Evolutionary conservation across 768 basidiomycete species (phyloP).

Genomic region (Leccinum disarticulatum): DNA sequence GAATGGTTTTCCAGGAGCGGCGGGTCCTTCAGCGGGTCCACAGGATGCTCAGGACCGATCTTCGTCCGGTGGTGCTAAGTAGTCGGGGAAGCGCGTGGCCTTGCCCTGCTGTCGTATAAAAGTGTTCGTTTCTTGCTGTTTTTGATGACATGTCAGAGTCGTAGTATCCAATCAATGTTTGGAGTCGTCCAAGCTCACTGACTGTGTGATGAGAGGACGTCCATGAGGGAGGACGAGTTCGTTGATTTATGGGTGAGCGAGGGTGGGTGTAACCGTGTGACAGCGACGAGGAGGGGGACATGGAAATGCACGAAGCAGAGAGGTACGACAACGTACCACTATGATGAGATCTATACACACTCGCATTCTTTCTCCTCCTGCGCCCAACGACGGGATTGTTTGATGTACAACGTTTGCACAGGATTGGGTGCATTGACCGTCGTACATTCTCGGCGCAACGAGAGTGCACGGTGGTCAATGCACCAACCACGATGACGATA

Average conservation of each 20-base stretch:
- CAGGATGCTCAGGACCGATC: no score
- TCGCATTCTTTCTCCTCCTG: not conserved
- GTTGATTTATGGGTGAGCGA: not conserved
- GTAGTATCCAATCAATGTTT: not conserved
- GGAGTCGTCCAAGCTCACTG: not conserved
- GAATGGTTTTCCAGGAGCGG: not conserved
- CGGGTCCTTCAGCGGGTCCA: no score
- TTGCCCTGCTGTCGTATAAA: not conserved
- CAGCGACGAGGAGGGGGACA: no score
- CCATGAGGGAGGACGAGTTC: not conserved
- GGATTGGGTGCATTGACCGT: not conserved
- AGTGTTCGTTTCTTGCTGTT: not conserved
- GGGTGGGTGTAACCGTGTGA: not conserved
- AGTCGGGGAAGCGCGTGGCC: not conserved
- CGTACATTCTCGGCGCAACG: no score
- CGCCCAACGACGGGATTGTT: not conserved
- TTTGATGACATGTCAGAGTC: not conserved
- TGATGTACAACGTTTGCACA: not conserved
- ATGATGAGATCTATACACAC: no score
- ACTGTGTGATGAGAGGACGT: not conserved
- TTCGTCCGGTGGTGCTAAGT: no score
- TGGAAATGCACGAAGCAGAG: no score
- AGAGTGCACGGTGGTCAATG: no score
- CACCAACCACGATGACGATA: no score
- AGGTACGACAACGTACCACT: no score